Evolutionary conservation across 495 filamentous ascomycete genomes (phyloP), one percentile per base, ranked within the genome.

Genomic region (Aspergillus conjunctus): DNA sequence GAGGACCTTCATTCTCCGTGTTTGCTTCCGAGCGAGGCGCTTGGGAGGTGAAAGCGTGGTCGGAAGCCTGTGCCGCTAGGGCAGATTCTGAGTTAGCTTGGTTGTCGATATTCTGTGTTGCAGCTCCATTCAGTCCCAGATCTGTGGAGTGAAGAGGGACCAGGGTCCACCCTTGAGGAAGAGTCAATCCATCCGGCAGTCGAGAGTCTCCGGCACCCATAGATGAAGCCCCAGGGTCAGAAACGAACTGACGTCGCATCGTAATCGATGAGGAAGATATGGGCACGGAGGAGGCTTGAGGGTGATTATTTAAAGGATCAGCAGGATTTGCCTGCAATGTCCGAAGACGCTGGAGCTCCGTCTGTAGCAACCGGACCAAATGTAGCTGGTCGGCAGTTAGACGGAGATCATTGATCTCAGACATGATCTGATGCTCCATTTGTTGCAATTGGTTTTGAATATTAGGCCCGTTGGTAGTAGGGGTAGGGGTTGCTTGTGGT

Each of bases 161-260:
- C 30, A 95, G 69, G 21, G 84, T 87, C 91, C 91, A 95, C 7
- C 91, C 91, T 43, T 82, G 77, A 2, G 91, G 91, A 31, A 95
- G 83, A 12, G 74, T 82, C 14, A 93, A 77, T 9, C 91, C 90
- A 41, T 86, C 83, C 3, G 91, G 91, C 18, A 93, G 76, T 44
- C 88, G 84, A 21, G 83, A 68, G 67, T 90, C 87, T 18, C 87
- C 89, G 14, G 88, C 73, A 21, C 81, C 78, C 56, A 92, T 79
- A 8, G 85, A 72, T 39, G 72, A 64, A 11, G 70, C 56, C 4
- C 61, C 59, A 14, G 73, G 72, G 56, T 66, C 68, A n/a, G 77
- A 57, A 12, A 73, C 56, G 45, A 74, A 72, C 59, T 75, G 68
- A 54, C 68, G 65, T 37, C 66, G 65, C 18, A 59, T 51, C 17